Evolutionary conservation across 345 rosid species (phyloP).

Genomic region (Linum lewisii): DNA sequence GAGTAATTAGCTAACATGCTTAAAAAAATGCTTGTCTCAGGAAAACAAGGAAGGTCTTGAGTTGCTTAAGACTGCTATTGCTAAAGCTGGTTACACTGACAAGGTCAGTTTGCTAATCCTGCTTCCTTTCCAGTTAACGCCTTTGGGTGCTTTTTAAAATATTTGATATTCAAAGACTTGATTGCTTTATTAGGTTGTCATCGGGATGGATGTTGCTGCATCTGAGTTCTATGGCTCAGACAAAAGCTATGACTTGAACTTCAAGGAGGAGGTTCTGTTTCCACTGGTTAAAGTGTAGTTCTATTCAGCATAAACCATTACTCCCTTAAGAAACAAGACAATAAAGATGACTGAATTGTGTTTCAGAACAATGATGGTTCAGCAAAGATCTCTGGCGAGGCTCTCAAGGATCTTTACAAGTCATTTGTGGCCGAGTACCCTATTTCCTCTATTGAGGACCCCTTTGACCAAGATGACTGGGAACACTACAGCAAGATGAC

Average conservation of each 20-base stretch:
- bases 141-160: background rate
- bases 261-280: slow-evolving; percentile 56
- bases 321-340: background rate
- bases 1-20: background rate
- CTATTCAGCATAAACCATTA: background rate
- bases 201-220: slow-evolving; percentile 99
- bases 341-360: background rate
- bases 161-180: background rate
- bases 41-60: slow-evolving; percentile 99
- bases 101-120: slow-evolving; percentile 39
- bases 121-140: no score
- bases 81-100: slow-evolving; percentile 82
- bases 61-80: slow-evolving; percentile 85
- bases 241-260: slow-evolving; percentile 78
- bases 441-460: slow-evolving; percentile 92
- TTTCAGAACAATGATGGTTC: slow-evolving; percentile 73
- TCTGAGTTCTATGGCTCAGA: slow-evolving; percentile 80
- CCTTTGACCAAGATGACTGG: slow-evolving; percentile 99
- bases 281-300: background rate
- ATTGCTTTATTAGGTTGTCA: slow-evolving; percentile 51
- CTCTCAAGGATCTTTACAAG: slow-evolving; percentile 82
- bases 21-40: slow-evolving; percentile 22
- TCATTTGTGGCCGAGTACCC: slow-evolving; percentile 81
- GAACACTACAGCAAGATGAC: slow-evolving; percentile 74
- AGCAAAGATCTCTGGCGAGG: slow-evolving; percentile 79